phyloP scores from a whole-genome alignment of 2,329 filamentous ascomycete species.

The Phialophora verrucosa region DNA sequence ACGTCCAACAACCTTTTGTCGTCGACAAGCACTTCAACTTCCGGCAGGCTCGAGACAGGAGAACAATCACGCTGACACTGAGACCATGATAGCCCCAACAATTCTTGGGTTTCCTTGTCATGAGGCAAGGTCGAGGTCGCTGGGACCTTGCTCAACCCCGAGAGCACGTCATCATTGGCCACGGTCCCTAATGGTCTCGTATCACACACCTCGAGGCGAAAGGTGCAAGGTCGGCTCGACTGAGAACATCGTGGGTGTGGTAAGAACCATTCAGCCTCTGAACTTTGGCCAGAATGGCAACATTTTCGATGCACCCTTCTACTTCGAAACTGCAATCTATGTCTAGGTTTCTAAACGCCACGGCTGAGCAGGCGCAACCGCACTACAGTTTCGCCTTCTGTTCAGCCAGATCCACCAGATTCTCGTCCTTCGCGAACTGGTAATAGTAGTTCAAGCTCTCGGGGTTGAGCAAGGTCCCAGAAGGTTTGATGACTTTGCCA shows the following conservation, averaged over 20 bases:
- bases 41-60: not conserved
- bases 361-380: slow-evolving; percentile 79
- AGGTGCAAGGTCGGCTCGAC: not conserved
- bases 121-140: not conserved
- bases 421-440: slow-evolving; percentile 74
- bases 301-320: not conserved
- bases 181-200: slow-evolving; percentile 1
- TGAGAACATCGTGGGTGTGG: not conserved
- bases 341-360: slow-evolving; percentile 69
- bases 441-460: slow-evolving; percentile 78
- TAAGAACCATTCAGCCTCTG: not conserved
- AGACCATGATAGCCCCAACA: not conserved
- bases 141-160: not conserved
- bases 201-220: not conserved
- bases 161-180: slow-evolving; percentile 18
- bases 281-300: not conserved
- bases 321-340: not conserved
- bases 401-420: slow-evolving; percentile 42
- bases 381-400: slow-evolving; percentile 23
- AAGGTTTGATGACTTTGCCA: slow-evolving; percentile 73
- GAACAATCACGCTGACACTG: not conserved
- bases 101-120: not conserved
- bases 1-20: not conserved
- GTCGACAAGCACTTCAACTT: not conserved
- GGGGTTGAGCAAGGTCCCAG: slow-evolving; percentile 77